Percentiles rank a stretch among this genome's conserved stretches.
Evolutionary conservation across 768 basidiomycete species (phyloP).

Genomic region (Phanerochaete sordida): DNA sequence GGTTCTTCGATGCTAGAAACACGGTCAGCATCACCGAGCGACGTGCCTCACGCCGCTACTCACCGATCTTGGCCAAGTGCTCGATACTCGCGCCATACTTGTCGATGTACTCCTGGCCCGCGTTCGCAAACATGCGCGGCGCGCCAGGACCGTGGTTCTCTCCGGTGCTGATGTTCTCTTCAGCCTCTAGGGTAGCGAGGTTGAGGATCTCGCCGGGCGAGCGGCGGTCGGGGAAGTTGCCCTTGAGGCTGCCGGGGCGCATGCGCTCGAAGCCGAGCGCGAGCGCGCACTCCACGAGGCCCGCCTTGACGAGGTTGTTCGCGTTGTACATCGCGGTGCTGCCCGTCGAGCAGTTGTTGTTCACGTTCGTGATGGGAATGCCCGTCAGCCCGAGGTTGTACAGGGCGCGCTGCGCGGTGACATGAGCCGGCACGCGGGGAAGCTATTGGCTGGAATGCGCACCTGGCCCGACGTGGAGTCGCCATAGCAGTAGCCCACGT

Average conservation of each 20-base stretch:
- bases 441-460: constrained; percentile 9
- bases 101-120: constrained; percentile 68
- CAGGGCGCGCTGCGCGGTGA: constrained; percentile 55
- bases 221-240: constrained; percentile 52
- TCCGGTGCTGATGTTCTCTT: constrained; percentile 40
- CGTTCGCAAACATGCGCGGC: constrained; percentile 74
- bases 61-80: constrained; percentile 77
- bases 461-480: constrained; percentile 79
- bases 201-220: constrained; percentile 47
- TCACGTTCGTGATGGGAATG: constrained; percentile 83
- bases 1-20: constrained; percentile 71
- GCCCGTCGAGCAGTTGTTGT: constrained; percentile 86
- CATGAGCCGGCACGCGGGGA: neutral
- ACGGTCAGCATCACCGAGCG: neutral
- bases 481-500: constrained; percentile 76
- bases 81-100: constrained; percentile 67
- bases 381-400: constrained; percentile 82
- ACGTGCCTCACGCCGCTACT: constrained; percentile 10
- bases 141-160: constrained; percentile 67
- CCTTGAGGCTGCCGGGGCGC: constrained; percentile 68
- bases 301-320: constrained; percentile 65
- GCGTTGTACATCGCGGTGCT: constrained; percentile 75
- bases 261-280: constrained; percentile 89
- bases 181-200: constrained; percentile 43
- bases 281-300: constrained; percentile 68